Base-by-base conservation (phyloP, 192 early-diverging fungal species). In the Entophlyctis luteolus region DNA sequence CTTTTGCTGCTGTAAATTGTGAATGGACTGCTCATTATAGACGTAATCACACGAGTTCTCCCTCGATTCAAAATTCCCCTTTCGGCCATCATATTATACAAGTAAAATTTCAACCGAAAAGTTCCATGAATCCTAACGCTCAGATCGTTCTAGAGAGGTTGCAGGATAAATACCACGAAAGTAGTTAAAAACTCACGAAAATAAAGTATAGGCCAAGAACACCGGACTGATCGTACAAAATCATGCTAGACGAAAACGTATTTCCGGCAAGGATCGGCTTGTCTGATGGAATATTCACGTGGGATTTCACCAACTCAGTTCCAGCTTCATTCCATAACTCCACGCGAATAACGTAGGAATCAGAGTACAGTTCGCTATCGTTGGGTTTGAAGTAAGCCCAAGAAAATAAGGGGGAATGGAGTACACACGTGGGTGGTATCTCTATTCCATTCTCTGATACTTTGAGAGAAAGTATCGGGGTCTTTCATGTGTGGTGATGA, bases 1-100 rank as follows among this genome's bases (percentile, higher is more conserved):
- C 60, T 63, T 49, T 63, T 63, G 60, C 60, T 63, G 48, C 60
- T 63, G 32, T 63, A 63, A 49, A 63, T 63, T 1, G 60, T 63
- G 47, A 63, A 63, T 5, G 60, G 60, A 34, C 50, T 63, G 60
- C 60, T 63, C 60, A 63, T 63, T 28, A 63, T 63, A 33, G 47
- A 50, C 31, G 60, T 49, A 49, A 63, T 63, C 5, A 63, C 60
- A n/a, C 46, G 48, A 45, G 50, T 63, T 49, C 50, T 63, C 8
- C 60, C 60, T 4, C 60, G 47, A 33, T 63, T 63, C 46, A 63
- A 32, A 18, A 29, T 31, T 49, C 60, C 60, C 1, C 27, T 63
- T 18, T 47, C 42, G 10, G 28, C 60, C 60, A 63, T 63, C 60
- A 63, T 63, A 20, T 63, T 63, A 48, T 63, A 63, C 10, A 63